Evolutionary conservation across 352 stramenopile species (phyloP).

Genomic region (Globisporangium alternatum): DNA sequence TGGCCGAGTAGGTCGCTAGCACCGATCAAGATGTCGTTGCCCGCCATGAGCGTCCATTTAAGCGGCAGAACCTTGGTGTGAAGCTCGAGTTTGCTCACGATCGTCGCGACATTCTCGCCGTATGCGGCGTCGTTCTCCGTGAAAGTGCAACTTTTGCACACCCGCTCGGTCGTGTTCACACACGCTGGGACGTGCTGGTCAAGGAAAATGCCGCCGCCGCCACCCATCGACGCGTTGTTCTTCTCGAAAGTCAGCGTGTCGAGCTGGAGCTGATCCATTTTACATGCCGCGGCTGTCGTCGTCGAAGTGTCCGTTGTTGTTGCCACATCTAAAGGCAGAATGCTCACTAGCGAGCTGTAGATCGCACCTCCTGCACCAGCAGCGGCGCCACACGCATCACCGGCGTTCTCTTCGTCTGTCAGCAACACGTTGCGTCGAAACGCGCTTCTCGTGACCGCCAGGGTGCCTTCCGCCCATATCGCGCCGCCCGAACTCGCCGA

Average conservation of each 20-base stretch:
- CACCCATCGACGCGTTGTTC: conserved; percentile 14
- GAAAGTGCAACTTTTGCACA: conserved; percentile 2
- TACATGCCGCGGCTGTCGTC: not conserved
- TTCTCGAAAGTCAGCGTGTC: conserved; percentile 4
- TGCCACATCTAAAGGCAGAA: not conserved
- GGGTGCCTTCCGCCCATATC: conserved; percentile 6
- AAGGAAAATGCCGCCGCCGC: conserved; percentile 17
- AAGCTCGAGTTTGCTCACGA: conserved; percentile 8
- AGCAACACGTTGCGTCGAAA: conserved; percentile 4
- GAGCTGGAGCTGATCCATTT: not conserved
- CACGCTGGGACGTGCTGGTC: conserved; percentile 9
- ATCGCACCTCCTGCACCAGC: not conserved
- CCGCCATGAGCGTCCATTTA: conserved; percentile 5
- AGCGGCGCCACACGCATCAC: not conserved
- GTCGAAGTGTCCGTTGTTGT: not conserved
- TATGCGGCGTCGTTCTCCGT: conserved; percentile 6
- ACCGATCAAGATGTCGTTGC: not conserved
- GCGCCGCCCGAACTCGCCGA: not conserved
- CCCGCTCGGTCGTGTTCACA: not conserved
- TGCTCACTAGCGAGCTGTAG: conserved; percentile 1
- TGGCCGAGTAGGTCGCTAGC: conserved; percentile 1
- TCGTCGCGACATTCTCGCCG: conserved; percentile 2
- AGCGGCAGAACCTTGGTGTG: not conserved
- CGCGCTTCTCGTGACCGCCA: not conserved
- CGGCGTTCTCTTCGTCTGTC: not conserved